phyloP scores from a whole-genome alignment of 345 rosid genomes.

The Eucalyptus caleyi region DNA sequence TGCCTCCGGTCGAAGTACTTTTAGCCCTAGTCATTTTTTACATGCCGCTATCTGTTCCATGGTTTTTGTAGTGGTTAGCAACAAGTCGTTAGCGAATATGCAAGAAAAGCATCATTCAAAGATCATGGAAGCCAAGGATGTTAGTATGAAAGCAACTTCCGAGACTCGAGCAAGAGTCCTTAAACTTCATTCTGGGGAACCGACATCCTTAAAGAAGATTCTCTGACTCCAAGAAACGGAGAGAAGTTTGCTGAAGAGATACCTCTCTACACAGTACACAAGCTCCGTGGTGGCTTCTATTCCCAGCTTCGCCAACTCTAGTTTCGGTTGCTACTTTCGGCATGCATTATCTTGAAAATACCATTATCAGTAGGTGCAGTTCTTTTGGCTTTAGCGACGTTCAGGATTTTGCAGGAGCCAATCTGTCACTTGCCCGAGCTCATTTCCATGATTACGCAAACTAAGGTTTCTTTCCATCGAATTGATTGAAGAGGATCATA shows the following conservation, averaged over 20 bases:
- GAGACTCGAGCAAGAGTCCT: slow-evolving; percentile 1
- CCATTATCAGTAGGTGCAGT: slow-evolving; percentile 39
- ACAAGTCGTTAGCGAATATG: slow-evolving; percentile 40
- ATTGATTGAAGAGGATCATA: slow-evolving; percentile 34
- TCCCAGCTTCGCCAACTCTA: slow-evolving; percentile 61
- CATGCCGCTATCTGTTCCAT: slow-evolving; percentile 35
- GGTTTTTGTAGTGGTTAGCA: slow-evolving; percentile 45
- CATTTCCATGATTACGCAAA: slow-evolving; percentile 39
- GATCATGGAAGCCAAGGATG: slow-evolving; percentile 31
- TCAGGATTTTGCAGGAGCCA: slow-evolving; percentile 54
- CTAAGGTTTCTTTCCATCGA: slow-evolving; percentile 45
- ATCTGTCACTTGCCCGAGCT: slow-evolving; percentile 60
- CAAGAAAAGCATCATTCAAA: slow-evolving; percentile 36
- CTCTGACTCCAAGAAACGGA: slow-evolving; percentile 17
- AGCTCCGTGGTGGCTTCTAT: slow-evolving; percentile 43
- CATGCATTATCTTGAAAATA: slow-evolving; percentile 23
- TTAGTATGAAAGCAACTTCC: background rate
- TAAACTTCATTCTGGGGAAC: background rate
- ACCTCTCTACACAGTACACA: slow-evolving; percentile 28
- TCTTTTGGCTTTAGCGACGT: slow-evolving; percentile 49
- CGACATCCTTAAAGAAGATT: background rate
- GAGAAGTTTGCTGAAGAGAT: slow-evolving; percentile 47
- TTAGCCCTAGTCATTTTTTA: slow-evolving; percentile 37
- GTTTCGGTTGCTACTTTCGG: slow-evolving; percentile 43
- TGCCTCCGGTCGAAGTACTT: slow-evolving; percentile 42